Evolutionary conservation across 2,329 filamentous ascomycete species (phyloP), one percentile per base, ranked within the genome.

Genomic region (Drechslerella dactyloides): DNA sequence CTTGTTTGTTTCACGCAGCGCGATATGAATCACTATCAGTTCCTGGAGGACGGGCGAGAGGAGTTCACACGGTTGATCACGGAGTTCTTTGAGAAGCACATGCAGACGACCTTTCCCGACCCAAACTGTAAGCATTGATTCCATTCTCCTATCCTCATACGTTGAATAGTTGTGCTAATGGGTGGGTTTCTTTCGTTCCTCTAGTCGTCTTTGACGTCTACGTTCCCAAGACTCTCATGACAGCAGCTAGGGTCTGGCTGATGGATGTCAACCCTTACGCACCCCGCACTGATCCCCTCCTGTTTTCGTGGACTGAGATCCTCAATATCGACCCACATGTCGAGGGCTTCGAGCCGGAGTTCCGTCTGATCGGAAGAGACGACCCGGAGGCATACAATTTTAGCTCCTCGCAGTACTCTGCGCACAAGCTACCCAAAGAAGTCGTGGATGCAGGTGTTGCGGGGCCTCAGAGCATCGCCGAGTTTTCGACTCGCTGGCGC

Each of bases 251-350:
- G 53, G 90, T 96, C 1, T 90, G 92, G 82, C 82, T 99, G 10
- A 89, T 99, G 54, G 94, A 99, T 78, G 90, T 99, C 77, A 97
- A 97, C 77, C 91, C 94, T 0, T 99, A 93, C 91, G 93, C 93
- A 0, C 85, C 87, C 46, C 84, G 91, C 70, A 99, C 94, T 0
- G 94, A 99, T 81, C 89, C 90, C 2, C 80, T 97, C 50, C 83
- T 97, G 0, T 99, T 96, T 78, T 89, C 87, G 48, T 99, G 94
- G 94, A 79, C 89, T 73, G 93, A 97, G 81, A 83, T 99, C 44
- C 82, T 97, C 68, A 80, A 81, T 40, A 81, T 81, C 1, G 81
- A 83, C 0, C 84, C 85, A 2, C 83, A 83, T 0, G 83, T 83
- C 0, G 85, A 88, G 46, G 82, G 85, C 60, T 80, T 84, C 15